Base-by-base conservation (phyloP, 2,329 filamentous ascomycete species). In the Pseudogymnoascus sp. region DNA sequence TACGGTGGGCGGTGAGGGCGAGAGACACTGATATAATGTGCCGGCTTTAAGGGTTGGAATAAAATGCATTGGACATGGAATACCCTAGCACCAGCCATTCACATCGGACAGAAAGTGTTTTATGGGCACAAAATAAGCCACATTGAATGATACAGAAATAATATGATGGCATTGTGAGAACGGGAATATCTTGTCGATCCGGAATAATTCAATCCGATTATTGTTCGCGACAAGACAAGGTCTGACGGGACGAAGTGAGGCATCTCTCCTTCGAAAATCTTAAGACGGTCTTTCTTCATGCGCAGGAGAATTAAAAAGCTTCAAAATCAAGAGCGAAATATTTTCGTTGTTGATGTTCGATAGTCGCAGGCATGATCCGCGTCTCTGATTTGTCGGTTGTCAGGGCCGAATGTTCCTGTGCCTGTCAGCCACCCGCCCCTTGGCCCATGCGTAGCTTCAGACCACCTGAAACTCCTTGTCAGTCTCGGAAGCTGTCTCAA, bases 1-100 rank as follows among this genome's bases (percentile, higher is more conserved):
- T 76, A 84, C 79, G 0, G 88, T 94, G 59, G 90, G 89, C 6
- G 83, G 85, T 18, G 78, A 77, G 57, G 67, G 68, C 60, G 72
- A 74, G 57, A 74, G 67, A 59, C 61, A 61, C 22, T 65, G 58
- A 64, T 50, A 35, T 54, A 12, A 18, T 54, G 47, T 32, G 30
- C 47, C 47, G 28, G 28, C 32, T 54, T 54, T 34, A 54, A 54
- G 47, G 47, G 47, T 34, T 18, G 47, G 47, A 54, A 54, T 54
- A 54, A 54, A 54, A 54, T 54, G 28, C 47, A 34, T 54, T 28
- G 11, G 16, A 20, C 28, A 54, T 54, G 47, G 47, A 18, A 54
- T 54, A 54, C 28, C 47, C 28, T 34, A 18, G 47, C 16, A 34
- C 18, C 47, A 34, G 16, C 28, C 28, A 54, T 54, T 54, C 16